Base-by-base conservation (phyloP, 140 eudicot genomes). In the Bidens hawaiensis region DNA sequence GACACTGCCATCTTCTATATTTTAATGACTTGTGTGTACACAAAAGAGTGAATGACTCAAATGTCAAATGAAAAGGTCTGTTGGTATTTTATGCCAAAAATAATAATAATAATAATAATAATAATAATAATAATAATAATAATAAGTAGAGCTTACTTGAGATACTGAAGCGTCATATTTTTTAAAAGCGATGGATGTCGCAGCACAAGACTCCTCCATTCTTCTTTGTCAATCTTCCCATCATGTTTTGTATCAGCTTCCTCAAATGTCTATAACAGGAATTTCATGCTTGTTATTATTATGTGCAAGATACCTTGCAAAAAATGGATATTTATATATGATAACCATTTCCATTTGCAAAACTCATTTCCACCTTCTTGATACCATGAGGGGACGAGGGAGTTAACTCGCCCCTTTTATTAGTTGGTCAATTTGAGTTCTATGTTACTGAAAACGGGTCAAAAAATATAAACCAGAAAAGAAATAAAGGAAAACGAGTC, bases 171-270 rank as follows among this genome's bases (percentile, higher is more conserved):
- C 64, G 95, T 89, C 97, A 89, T 89, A 67, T 89, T 86, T 62
- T 83, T 89, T 83, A 89, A 53, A 30, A 86, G 88, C 13, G 97
- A 89, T 1, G 97, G 95, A 75, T 90, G 97, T 49, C 87, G 79
- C 62, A 83, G 12, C 14, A 86, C 97, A 46, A 86, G 81, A 64
- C 48, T 90, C 82, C 97, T 81, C 95, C 97, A 90, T 62, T 90
- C 95, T 79, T 90, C 97, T 70, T 83, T 90, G 65, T 86, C 95
- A 45, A 89, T 89, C 73, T 81, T 90, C 41, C 97, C 95, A 41
- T 90, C 95, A 55, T 90, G 97, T 78, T 90, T 86, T 11, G 94
- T 90, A 64, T 90, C 95, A 4, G 97, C 95, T 85, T 89, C 97
- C 69, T 86, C 91, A 63, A 85, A 89, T 1, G 95, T 90, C 95